Percentiles rank a stretch among this genome's conserved stretches.
Evolutionary conservation across 257 asterid species (phyloP).

Genomic region (Solanum phureja): DNA sequence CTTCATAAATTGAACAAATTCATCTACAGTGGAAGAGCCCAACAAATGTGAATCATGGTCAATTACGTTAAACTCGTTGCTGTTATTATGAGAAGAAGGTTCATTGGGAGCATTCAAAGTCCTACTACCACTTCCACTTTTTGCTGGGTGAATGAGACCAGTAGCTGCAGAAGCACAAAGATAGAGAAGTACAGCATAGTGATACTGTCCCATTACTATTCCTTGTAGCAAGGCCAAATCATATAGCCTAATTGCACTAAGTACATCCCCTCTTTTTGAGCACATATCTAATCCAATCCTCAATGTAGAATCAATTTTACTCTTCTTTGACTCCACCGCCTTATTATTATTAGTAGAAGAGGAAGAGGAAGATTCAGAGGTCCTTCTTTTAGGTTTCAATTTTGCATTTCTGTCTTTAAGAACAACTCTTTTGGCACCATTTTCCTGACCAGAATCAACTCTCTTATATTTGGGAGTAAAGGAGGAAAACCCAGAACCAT

Average conservation of each 20-base stretch:
- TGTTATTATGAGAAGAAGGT: neutral
- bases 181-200: slow-evolving; percentile 69
- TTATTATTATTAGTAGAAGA: neutral
- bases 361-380: slow-evolving; percentile 11
- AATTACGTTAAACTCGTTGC: neutral
- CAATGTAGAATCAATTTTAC: slow-evolving; percentile 26
- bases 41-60: neutral
- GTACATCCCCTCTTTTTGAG: slow-evolving; percentile 70
- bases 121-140: slow-evolving; percentile 56
- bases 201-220: slow-evolving; percentile 49
- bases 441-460: slow-evolving; percentile 2
- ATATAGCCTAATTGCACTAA: slow-evolving; percentile 54
- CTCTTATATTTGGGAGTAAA: slow-evolving; percentile 8
- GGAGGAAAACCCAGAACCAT: slow-evolving; percentile 32
- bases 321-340: slow-evolving; percentile 25
- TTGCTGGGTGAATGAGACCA: slow-evolving; percentile 73
- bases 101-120: slow-evolving; percentile 26
- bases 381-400: slow-evolving; percentile 15
- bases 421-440: slow-evolving; percentile 28
- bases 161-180: slow-evolving; percentile 89
- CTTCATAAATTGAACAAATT: slow-evolving; percentile 40
- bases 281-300: slow-evolving; percentile 65
- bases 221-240: slow-evolving; percentile 51
- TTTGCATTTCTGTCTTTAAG: slow-evolving; percentile 39
- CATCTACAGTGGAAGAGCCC: slow-evolving; percentile 30